Evolutionary conservation across 1,284 basidiomycete species (phyloP).

Genomic region (Malassezia nana): DNA sequence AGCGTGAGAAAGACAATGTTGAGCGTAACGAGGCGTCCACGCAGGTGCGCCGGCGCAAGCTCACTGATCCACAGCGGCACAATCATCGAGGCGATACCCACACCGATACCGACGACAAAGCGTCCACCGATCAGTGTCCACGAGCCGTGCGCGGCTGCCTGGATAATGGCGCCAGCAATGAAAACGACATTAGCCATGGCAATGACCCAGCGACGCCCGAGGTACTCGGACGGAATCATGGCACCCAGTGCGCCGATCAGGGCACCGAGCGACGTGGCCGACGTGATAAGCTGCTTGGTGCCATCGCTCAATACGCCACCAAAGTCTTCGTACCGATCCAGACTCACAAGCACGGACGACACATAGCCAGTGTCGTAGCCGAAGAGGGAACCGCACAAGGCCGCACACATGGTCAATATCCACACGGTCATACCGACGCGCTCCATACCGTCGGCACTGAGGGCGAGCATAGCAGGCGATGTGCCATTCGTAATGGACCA

Average conservation of each 20-base stretch:
- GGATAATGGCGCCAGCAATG: constrained; percentile 46
- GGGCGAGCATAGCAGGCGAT: not conserved
- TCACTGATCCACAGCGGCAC: constrained; percentile 50
- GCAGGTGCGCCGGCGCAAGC: constrained; percentile 47
- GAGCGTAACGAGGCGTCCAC: constrained; percentile 49
- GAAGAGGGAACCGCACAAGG: constrained; percentile 19
- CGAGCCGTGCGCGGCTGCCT: constrained; percentile 44
- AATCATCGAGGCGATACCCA: constrained; percentile 45
- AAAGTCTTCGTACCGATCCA: constrained; percentile 12
- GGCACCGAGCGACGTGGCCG: constrained; percentile 19
- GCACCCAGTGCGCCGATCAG: constrained; percentile 17
- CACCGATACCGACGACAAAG: constrained; percentile 50
- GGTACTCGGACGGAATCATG: constrained; percentile 14
- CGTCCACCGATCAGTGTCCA: constrained; percentile 49
- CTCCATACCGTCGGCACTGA: constrained; percentile 5
- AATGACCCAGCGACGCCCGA: constrained; percentile 20
- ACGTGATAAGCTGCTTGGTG: constrained; percentile 17
- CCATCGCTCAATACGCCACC: constrained; percentile 9
- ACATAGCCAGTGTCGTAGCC: constrained; percentile 22
- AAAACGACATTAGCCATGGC: constrained; percentile 21
- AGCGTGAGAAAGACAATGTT: constrained; percentile 48
- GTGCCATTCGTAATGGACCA: not conserved
- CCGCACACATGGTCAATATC: constrained; percentile 18
- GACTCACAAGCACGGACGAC: constrained; percentile 17
- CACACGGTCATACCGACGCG: constrained; percentile 15